Evolutionary conservation across 2,329 filamentous ascomycete genomes (phyloP).

Genomic region (Microcyclospora tardicrescens): DNA sequence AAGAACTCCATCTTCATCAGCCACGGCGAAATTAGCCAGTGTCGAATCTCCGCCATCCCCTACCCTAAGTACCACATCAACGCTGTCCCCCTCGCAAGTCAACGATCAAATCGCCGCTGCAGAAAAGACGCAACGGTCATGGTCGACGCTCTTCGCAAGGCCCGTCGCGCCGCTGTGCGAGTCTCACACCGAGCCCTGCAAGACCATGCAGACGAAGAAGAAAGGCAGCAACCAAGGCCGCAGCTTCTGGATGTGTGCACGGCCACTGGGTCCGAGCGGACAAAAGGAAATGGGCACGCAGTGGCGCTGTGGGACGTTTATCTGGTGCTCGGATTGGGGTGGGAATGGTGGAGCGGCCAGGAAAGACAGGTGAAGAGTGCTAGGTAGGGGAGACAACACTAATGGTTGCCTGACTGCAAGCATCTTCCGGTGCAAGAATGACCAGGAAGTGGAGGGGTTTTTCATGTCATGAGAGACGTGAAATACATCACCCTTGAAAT

Average conservation of each 20-base stretch:
- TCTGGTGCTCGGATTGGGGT: conserved; percentile 51
- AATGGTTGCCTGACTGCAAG: too few relatives aligned
- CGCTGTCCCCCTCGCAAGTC: conserved; percentile 9
- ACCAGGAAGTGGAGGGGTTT: too few relatives aligned
- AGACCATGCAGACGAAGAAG: conserved; percentile 75
- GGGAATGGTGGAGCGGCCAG: conserved; percentile 2
- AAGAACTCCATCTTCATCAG: background rate
- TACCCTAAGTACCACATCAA: background rate
- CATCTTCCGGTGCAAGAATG: too few relatives aligned
- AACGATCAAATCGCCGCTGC: conserved; percentile 13
- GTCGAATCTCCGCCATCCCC: background rate
- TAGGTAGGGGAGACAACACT: too few relatives aligned
- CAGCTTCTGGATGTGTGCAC: conserved; percentile 53
- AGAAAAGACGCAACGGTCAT: conserved; percentile 38
- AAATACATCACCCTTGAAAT: too few relatives aligned
- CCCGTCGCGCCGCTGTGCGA: conserved; percentile 68
- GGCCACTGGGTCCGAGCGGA: conserved; percentile 75
- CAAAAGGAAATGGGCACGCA: conserved; percentile 72
- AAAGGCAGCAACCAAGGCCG: conserved; percentile 65
- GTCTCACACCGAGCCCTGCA: conserved; percentile 70
- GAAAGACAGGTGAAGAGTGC: background rate
- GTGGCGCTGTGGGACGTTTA: conserved; percentile 82
- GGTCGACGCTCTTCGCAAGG: conserved; percentile 72
- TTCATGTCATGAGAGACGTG: too few relatives aligned
- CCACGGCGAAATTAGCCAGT: background rate